These are phyloP conservation scores for Trichoderma simmonsii DNA, from an alignment of 2,329 filamentous ascomycete species.

Conservation along the genomic window DNA sequence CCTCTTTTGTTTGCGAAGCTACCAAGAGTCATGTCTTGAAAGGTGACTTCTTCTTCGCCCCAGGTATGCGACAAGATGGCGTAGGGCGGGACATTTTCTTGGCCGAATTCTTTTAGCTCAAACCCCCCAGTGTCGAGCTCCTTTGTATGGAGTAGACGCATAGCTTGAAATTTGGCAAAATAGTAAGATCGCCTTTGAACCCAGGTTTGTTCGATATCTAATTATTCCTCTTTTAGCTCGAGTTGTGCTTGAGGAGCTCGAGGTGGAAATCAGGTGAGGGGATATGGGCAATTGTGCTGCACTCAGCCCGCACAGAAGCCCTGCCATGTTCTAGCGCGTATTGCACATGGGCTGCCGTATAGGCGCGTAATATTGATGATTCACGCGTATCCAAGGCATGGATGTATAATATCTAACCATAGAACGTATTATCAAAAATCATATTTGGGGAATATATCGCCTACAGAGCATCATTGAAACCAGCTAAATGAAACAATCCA, in stretches of 20 bases:
- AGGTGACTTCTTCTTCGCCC: neutral
- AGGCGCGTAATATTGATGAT: neutral
- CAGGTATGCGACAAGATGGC: constrained; percentile 5
- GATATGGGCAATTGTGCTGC: neutral
- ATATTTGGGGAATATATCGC: no score
- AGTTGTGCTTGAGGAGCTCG: neutral
- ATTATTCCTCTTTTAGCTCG: neutral
- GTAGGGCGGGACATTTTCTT: neutral
- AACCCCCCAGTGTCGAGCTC: neutral
- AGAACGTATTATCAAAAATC: no score
- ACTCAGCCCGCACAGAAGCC: neutral
- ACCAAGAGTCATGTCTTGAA: neutral
- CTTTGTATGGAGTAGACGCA: neutral
- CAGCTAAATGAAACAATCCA: no score
- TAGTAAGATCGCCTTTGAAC: no score
- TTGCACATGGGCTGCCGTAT: neutral
- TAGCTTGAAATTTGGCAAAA: neutral
- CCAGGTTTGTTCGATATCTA: no score
- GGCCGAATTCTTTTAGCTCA: neutral
- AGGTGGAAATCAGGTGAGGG: neutral
- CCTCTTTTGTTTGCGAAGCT: neutral
- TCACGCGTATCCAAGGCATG: no score
- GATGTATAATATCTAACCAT: no score
- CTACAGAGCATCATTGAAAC: no score
- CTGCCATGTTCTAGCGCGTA: neutral